Conservation (phyloP, 192 early-diverging fungal species). For the Piromyces finnis region DNA sequence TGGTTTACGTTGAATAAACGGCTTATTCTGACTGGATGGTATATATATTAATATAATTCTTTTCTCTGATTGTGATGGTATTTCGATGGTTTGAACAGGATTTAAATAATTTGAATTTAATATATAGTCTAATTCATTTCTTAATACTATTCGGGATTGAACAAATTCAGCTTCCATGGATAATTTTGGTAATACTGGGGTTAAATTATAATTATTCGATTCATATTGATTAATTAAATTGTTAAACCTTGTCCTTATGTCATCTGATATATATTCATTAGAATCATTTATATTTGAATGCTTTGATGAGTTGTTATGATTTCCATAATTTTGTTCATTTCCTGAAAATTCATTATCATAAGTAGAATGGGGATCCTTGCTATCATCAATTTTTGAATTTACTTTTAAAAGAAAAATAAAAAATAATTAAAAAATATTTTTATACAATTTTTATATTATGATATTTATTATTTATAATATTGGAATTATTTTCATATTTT, state of each 20-base stretch:
- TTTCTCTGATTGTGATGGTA: slow-evolving; percentile 42
- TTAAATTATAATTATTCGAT: slow-evolving; percentile 27
- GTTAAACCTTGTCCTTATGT: not conserved
- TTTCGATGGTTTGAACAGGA: slow-evolving; percentile 33
- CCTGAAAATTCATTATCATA: not conserved
- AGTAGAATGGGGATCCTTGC: not conserved
- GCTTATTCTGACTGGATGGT: slow-evolving; percentile 27
- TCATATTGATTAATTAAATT: slow-evolving; percentile 17
- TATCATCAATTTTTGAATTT: not conserved
- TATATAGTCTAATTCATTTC: slow-evolving; percentile 50
- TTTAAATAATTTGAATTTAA: slow-evolving; percentile 51
- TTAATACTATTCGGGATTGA: slow-evolving; percentile 40
- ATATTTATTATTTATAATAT: too few species aligned
- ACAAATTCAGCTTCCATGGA: slow-evolving; percentile 58
- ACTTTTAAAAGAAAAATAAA: too few species aligned
- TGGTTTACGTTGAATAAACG: slow-evolving; percentile 47
- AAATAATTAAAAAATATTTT: too few species aligned
- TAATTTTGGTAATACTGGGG: slow-evolving; percentile 47
- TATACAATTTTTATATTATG: too few species aligned
- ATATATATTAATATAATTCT: slow-evolving; percentile 62
- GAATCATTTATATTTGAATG: not conserved
- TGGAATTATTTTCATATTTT: too few species aligned
- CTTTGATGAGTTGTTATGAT: not conserved
- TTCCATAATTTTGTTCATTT: not conserved
- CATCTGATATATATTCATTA: not conserved